These are phyloP conservation scores for Cadophora sp. DNA, from an alignment of 2,329 filamentous ascomycete species.

Conservation along the genomic window DNA sequence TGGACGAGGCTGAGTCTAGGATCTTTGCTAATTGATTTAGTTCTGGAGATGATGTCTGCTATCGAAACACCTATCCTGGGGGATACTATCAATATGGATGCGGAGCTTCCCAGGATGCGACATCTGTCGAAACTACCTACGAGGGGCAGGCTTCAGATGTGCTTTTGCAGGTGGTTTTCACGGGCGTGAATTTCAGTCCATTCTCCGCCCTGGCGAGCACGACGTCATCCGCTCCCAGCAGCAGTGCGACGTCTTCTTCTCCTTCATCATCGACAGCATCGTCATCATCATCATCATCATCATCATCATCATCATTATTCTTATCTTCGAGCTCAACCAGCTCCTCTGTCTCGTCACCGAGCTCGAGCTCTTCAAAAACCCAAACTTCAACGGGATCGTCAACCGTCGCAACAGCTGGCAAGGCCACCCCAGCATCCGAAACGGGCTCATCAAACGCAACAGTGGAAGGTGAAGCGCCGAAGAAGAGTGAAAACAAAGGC, in stretches of 20 bases:
- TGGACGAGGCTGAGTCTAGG: background rate
- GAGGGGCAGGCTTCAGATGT: slow-evolving; percentile 38
- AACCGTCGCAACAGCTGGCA: slow-evolving; percentile 16
- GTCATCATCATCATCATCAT: slow-evolving; percentile 8
- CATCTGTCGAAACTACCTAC: slow-evolving; percentile 38
- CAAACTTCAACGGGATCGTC: slow-evolving; percentile 3
- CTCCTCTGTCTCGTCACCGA: background rate
- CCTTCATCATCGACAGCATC: no score
- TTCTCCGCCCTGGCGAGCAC: slow-evolving; percentile 19
- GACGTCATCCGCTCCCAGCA: slow-evolving; percentile 13
- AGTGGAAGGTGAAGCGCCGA: background rate
- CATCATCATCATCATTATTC: slow-evolving; percentile 14
- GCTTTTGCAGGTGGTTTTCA: slow-evolving; percentile 40
- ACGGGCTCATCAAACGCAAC: slow-evolving; percentile 18
- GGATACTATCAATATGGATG: slow-evolving; percentile 41
- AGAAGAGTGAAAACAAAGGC: slow-evolving; percentile 29
- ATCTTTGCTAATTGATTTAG: slow-evolving; percentile 34
- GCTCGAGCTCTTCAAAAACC: slow-evolving; percentile 13
- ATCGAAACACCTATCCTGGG: slow-evolving; percentile 40
- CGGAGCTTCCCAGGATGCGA: slow-evolving; percentile 36
- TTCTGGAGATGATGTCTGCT: slow-evolving; percentile 34
- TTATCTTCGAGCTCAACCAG: slow-evolving; percentile 14
- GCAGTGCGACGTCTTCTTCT: slow-evolving; percentile 17
- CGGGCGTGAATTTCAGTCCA: slow-evolving; percentile 36
- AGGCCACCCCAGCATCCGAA: slow-evolving; percentile 7